These are phyloP conservation scores for Fomitopsis schrenkii DNA, from an alignment of 1,284 basidiomycete genomes.

Conservation along the genomic window DNA sequence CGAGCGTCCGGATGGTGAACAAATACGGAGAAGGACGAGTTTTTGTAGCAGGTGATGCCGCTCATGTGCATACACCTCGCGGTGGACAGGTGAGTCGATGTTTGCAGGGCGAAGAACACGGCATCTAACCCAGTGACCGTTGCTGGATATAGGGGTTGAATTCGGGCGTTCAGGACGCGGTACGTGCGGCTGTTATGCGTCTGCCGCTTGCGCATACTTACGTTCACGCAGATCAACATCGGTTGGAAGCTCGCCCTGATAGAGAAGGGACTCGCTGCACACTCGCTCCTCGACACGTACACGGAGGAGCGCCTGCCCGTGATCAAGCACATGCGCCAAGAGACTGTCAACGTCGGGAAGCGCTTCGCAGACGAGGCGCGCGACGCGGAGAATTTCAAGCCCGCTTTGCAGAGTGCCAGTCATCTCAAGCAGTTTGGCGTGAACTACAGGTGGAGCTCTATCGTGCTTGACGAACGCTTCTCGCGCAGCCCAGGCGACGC, in stretches of 20 bases:
- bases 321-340: constrained; percentile 20
- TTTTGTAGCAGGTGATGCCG: constrained; percentile 32
- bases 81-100: constrained; percentile 21
- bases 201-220: not conserved
- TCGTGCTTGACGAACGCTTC: constrained; percentile 35
- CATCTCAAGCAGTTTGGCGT: constrained; percentile 37
- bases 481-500: constrained; percentile 9
- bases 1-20: constrained; percentile 35
- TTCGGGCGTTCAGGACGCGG: constrained; percentile 5
- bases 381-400: not conserved
- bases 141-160: constrained; percentile 2
- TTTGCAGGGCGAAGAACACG: not conserved
- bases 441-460: constrained; percentile 42
- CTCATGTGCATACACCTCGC: constrained; percentile 22
- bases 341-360: constrained; percentile 8
- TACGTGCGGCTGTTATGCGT: not conserved
- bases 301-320: constrained; percentile 25
- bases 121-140: not conserved
- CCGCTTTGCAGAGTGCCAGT: constrained; percentile 2
- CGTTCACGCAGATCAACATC: constrained; percentile 23
- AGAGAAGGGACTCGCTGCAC: constrained; percentile 20
- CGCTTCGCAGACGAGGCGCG: not conserved
- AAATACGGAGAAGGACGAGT: constrained; percentile 30
- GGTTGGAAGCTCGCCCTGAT: constrained; percentile 30
- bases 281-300: constrained; percentile 22